Percentiles rank a stretch among this genome's conserved stretches.
Evolutionary conservation across 306 rosid genomes (phyloP).

Genomic region (Dicorynia guianensis): DNA sequence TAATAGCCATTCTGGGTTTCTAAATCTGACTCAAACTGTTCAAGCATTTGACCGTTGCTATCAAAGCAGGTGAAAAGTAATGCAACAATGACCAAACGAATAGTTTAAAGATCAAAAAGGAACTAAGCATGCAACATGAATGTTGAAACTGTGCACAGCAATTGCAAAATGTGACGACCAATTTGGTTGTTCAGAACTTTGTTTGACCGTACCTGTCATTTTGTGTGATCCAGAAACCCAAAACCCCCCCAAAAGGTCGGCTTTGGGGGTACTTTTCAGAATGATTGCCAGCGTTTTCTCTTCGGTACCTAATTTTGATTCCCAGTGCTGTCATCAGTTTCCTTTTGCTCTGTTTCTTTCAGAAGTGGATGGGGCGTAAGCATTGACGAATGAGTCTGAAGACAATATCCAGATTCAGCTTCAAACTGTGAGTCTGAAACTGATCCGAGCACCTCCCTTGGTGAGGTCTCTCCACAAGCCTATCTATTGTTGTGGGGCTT

Average conservation of each 20-base stretch:
- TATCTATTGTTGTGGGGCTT: not conserved
- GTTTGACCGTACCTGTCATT: constrained; percentile 43
- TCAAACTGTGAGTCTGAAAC: not conserved
- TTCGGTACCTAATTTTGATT: constrained; percentile 38
- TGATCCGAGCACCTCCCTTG: too few relatives aligned
- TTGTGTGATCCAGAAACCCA: constrained; percentile 6
- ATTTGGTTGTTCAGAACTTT: not conserved
- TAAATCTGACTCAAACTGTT: constrained; percentile 28
- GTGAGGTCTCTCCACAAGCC: not conserved
- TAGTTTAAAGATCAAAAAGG: constrained; percentile 8
- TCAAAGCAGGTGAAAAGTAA: constrained; percentile 41
- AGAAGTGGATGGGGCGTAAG: constrained; percentile 20
- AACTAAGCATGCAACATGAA: constrained; percentile 3
- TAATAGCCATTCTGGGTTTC: not conserved
- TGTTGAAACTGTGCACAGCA: constrained; percentile 1
- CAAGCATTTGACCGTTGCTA: constrained; percentile 36
- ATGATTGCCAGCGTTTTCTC: constrained; percentile 16
- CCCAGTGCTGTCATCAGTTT: not conserved
- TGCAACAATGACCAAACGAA: not conserved
- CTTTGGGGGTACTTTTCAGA: constrained; percentile 32
- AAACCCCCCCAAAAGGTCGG: constrained; percentile 7
- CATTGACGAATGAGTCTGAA: constrained; percentile 12
- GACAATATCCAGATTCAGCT: not conserved
- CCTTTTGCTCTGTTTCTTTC: not conserved
- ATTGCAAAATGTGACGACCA: not conserved